These are phyloP conservation scores for Auricularia heimuer DNA, from an alignment of 768 basidiomycete genomes.

Conservation along the genomic window DNA sequence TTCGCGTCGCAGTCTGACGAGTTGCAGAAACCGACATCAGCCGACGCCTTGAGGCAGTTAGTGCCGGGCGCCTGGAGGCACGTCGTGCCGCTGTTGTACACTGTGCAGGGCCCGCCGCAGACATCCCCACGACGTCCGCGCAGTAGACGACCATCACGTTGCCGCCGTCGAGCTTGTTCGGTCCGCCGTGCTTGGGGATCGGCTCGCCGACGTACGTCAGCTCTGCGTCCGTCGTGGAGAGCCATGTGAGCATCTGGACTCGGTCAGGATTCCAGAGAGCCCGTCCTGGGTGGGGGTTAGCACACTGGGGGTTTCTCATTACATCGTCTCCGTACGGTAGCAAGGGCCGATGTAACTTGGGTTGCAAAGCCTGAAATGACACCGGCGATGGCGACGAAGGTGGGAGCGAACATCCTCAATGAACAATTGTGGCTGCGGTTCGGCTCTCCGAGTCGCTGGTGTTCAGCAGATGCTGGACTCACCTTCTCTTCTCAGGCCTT, in stretches of 20 bases:
- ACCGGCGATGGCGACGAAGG: conserved; percentile 15
- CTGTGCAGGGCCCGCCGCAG: conserved; percentile 25
- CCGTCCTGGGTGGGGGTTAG: no score
- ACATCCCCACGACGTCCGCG: conserved; percentile 12
- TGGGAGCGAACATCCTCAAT: no score
- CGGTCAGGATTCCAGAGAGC: not conserved
- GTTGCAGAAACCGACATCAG: conserved; percentile 22
- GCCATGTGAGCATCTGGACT: conserved; percentile 11
- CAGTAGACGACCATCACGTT: conserved; percentile 23
- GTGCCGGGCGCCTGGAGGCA: conserved; percentile 23
- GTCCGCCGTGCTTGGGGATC: not conserved
- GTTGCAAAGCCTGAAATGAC: no score
- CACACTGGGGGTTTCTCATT: no score
- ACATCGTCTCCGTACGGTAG: not conserved
- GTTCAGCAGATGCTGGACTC: no score
- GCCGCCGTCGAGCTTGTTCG: conserved; percentile 12
- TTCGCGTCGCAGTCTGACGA: conserved; percentile 11
- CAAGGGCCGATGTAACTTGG: not conserved
- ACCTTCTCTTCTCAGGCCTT: no score
- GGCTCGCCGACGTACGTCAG: conserved; percentile 16
- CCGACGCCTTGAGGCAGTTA: conserved; percentile 23
- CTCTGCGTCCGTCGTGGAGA: conserved; percentile 14
- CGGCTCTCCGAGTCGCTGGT: no score
- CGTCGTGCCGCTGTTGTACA: conserved; percentile 19
- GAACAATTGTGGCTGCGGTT: no score